Evolutionary conservation across 345 rosid genomes (phyloP).

Genomic region (Populus nigra): DNA sequence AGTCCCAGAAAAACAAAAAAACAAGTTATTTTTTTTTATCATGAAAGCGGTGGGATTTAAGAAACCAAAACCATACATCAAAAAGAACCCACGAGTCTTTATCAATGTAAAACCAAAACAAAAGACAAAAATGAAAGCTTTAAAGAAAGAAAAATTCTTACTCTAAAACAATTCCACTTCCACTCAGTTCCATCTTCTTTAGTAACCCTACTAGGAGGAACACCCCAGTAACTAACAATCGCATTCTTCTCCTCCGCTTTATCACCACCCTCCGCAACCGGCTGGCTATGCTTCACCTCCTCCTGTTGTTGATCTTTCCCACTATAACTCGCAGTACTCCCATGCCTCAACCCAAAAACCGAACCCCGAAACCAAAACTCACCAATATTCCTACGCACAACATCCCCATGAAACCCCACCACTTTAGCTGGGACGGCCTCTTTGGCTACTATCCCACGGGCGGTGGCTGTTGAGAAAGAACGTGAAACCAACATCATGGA

Average conservation of each 20-base stretch:
- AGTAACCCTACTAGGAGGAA: conserved; percentile 47
- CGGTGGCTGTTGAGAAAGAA: background rate
- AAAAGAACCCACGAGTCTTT: background rate
- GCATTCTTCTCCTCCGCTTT: background rate
- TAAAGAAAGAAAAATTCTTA: background rate
- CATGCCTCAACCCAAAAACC: background rate
- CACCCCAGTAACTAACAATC: conserved; percentile 73
- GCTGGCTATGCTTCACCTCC: background rate
- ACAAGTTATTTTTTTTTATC: background rate
- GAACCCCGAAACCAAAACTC: background rate
- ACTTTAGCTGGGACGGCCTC: background rate
- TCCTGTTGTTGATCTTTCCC: background rate
- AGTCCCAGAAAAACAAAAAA: background rate
- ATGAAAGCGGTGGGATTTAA: background rate
- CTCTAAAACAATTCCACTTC: conserved; percentile 92
- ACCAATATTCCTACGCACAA: background rate
- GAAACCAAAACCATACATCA: background rate
- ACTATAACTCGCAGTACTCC: background rate
- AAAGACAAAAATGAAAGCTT: background rate
- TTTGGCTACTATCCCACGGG: background rate
- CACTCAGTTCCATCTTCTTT: conserved; percentile 63
- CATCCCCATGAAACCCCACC: background rate
- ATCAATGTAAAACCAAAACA: background rate
- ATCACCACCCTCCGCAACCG: background rate
- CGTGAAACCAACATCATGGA: background rate